Evolutionary conservation across 1,139 yeast genomes (phyloP).

Genomic region (Diutina rugosa): DNA sequence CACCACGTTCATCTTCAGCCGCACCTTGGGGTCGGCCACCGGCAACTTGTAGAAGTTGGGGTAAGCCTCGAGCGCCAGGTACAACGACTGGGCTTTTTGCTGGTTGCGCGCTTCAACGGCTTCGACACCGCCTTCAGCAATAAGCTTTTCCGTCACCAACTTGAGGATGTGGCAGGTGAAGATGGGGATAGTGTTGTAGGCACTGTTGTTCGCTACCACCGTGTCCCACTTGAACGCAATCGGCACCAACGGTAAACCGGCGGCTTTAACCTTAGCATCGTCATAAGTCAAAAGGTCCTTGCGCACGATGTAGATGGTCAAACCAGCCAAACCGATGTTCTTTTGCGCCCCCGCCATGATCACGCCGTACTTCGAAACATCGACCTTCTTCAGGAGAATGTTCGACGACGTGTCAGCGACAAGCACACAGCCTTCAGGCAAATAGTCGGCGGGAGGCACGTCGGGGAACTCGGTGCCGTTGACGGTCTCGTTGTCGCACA

Average conservation of each 20-base stretch:
- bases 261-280: conserved; percentile 44
- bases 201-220: conserved; percentile 77
- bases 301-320: conserved; percentile 80
- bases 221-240: conserved; percentile 82
- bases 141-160: conserved; percentile 54
- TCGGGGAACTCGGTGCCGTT: conserved; percentile 77
- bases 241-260: conserved; percentile 68
- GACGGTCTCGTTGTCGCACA: conserved; percentile 95
- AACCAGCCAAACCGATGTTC: conserved; percentile 92
- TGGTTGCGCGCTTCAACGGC: conserved; percentile 23
- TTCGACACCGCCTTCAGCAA: conserved; percentile 44
- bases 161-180: conserved; percentile 80
- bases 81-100: conserved; percentile 48
- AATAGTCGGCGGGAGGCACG: conserved; percentile 31
- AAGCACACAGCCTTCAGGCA: conserved; percentile 59
- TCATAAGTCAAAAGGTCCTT: conserved; percentile 63
- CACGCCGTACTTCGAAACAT: conserved; percentile 74
- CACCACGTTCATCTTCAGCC: conserved; percentile 90
- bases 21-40: conserved; percentile 38
- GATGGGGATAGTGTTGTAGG: conserved; percentile 91
- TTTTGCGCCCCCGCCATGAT: conserved; percentile 96
- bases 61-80: conserved; percentile 49
- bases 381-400: conserved; percentile 68
- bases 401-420: conserved; percentile 95
- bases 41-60: conserved; percentile 56